Percentiles rank a stretch among this genome's conserved stretches.
phyloP scores from a whole-genome alignment of 306 rosid genomes.

The Rubus idaeus region DNA sequence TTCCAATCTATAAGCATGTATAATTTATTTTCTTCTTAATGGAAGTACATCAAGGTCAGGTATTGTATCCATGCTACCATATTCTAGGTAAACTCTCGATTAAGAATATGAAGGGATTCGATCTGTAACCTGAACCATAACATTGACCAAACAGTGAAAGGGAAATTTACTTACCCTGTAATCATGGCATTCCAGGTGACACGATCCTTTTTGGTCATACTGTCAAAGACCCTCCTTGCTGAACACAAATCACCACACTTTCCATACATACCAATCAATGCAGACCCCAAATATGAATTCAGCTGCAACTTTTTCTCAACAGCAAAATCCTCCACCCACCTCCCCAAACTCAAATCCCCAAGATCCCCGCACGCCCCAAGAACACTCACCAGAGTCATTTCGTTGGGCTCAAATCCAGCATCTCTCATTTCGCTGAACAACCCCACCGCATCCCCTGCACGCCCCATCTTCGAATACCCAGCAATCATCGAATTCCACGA shows the following conservation, averaged over 20 bases:
- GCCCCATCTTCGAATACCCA: conserved; percentile 70
- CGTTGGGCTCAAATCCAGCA: conserved; percentile 64
- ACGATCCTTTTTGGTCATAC: conserved; percentile 53
- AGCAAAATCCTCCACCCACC: conserved; percentile 72
- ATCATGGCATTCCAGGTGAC: conserved; percentile 91
- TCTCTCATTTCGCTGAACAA: conserved; percentile 60
- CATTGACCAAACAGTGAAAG: neutral
- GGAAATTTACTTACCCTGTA: conserved; percentile 55
- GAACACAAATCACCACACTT: conserved; percentile 76
- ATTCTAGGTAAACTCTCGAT: neutral
- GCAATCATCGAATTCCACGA: conserved; percentile 91
- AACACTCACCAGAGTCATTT: conserved; percentile 72
- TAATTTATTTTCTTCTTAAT: neutral
- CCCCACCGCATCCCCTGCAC: conserved; percentile 56
- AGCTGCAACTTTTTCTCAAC: conserved; percentile 42
- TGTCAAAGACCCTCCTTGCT: conserved; percentile 70
- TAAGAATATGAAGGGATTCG: neutral
- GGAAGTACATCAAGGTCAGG: neutral
- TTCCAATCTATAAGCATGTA: neutral
- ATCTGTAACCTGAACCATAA: neutral
- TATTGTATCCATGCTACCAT: neutral
- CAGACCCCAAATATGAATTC: conserved; percentile 73
- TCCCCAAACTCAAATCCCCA: conserved; percentile 69
- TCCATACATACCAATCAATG: conserved; percentile 74
- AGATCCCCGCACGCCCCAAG: conserved; percentile 84